Percentiles rank a stretch among this genome's conserved stretches.
These are phyloP conservation scores for Mortierella polycephala DNA, from an alignment of 371 early-diverging fungal genomes.

Conservation along the genomic window DNA sequence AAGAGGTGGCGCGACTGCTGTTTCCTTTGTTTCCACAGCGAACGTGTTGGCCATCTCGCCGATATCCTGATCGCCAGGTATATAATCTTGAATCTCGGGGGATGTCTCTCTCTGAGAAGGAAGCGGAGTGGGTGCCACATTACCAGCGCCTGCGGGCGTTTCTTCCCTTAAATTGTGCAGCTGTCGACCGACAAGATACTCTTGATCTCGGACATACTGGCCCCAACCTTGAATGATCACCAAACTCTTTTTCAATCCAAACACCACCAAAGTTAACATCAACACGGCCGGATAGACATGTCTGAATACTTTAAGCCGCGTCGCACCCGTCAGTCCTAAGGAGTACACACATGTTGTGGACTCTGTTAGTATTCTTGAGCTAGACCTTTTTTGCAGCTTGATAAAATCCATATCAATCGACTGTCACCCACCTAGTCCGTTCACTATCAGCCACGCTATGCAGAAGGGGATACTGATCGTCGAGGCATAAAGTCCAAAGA, in stretches of 20 bases:
- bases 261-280: conserved; percentile 31
- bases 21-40: neutral
- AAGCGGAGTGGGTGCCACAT: neutral
- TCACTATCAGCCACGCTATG: conserved; percentile 6
- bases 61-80: no score
- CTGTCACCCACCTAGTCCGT: conserved; percentile 4
- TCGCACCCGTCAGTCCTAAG: conserved; percentile 17
- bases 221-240: conserved; percentile 60
- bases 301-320: conserved; percentile 49
- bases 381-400: neutral
- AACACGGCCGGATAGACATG: conserved; percentile 57
- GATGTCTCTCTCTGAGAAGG: neutral
- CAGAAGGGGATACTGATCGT: conserved; percentile 15
- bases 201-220: conserved; percentile 71
- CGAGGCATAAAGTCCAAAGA: conserved; percentile 4
- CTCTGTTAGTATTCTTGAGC: no score
- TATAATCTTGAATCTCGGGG: no score
- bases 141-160: neutral
- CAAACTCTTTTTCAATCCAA: conserved; percentile 53
- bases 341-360: no score
- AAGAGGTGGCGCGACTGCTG: conserved; percentile 4
- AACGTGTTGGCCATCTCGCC: neutral
- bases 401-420: neutral
- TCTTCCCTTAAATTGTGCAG: conserved; percentile 69
- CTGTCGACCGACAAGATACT: conserved; percentile 73